These are phyloP conservation scores for Eucalyptus marginata DNA, from an alignment of 345 rosid genomes.

Conservation along the genomic window DNA sequence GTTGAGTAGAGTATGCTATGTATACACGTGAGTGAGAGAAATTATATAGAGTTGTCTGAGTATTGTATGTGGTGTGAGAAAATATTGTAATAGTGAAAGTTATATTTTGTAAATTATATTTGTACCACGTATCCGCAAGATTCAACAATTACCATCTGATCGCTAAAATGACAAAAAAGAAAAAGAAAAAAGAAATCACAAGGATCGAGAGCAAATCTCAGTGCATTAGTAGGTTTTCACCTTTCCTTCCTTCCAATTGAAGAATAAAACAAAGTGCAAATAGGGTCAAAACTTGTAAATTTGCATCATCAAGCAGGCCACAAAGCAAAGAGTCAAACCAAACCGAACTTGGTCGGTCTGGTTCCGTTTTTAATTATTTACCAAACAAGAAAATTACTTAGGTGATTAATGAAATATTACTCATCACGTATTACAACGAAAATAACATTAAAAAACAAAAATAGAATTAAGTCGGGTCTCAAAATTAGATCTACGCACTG, in stretches of 20 bases:
- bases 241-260: not conserved
- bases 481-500: not conserved
- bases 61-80: too few relatives aligned
- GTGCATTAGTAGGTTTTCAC: not conserved
- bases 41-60: too few relatives aligned
- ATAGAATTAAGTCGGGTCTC: not conserved
- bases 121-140: too few relatives aligned
- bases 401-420: not conserved
- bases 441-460: not conserved
- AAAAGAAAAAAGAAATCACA: not conserved
- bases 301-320: not conserved
- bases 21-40: too few relatives aligned
- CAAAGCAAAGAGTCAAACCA: not conserved
- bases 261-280: not conserved
- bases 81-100: too few relatives aligned
- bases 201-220: not conserved
- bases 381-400: not conserved
- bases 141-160: not conserved
- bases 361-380: not conserved
- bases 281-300: not conserved
- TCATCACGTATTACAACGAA: not conserved
- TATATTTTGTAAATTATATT: too few relatives aligned
- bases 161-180: accelerated
- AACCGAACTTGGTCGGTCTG: not conserved
- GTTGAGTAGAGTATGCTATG: too few relatives aligned